Percentiles rank a stretch among this genome's conserved stretches.
These are phyloP conservation scores for Monocercomonoides exilis DNA, from an alignment of 78 protist species.

Conservation along the genomic window DNA sequence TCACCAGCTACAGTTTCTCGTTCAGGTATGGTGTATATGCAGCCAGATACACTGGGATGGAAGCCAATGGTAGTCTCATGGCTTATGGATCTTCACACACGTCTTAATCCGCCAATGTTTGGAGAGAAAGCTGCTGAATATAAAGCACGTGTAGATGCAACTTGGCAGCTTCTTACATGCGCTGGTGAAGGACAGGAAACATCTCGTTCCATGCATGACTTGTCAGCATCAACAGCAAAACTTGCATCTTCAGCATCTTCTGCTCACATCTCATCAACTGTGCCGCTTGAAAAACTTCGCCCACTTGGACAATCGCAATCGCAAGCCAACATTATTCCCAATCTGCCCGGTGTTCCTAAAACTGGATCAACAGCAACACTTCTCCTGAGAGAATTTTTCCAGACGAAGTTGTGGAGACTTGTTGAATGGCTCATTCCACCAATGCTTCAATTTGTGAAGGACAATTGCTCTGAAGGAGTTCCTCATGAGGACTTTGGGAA, in stretches of 20 bases:
- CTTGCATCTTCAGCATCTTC: not conserved
- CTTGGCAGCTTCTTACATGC: not conserved
- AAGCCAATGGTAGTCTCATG: conserved; percentile 30
- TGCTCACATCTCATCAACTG: no score
- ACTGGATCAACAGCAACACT: not conserved
- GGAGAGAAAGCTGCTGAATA: conserved; percentile 1
- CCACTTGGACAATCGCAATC: no score
- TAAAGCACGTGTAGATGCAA: not conserved
- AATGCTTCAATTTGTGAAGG: not conserved
- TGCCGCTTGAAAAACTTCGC: not conserved
- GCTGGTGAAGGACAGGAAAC: not conserved
- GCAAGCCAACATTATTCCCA: not conserved
- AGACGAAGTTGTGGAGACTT: not conserved
- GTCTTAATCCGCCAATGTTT: not conserved
- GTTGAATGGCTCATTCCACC: conserved; percentile 25
- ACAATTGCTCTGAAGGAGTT: not conserved
- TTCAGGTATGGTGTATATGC: conserved; percentile 69
- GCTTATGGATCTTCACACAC: not conserved
- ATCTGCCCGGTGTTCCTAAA: not conserved
- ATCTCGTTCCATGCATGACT: no score
- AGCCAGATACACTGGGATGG: conserved; percentile 53
- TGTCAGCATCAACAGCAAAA: not conserved
- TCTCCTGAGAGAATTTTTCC: not conserved
- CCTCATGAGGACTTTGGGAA: conserved; percentile 16
- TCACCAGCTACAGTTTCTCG: conserved; percentile 79